Evolutionary conservation across 305 asterid species (phyloP).

Genomic region (Withania somnifera): DNA sequence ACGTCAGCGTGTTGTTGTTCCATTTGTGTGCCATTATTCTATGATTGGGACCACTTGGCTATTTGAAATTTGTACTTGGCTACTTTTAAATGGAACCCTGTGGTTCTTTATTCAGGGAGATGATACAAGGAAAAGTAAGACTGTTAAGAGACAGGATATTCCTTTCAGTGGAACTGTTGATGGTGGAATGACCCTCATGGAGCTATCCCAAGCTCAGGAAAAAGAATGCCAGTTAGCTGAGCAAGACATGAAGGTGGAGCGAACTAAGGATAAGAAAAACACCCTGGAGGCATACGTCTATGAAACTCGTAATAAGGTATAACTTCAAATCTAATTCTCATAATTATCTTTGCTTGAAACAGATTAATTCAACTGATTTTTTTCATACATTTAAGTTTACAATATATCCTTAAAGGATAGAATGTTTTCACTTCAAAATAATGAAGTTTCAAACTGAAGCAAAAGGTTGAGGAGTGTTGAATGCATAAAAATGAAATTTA

Average conservation of each 20-base stretch:
- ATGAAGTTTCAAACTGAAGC: not conserved
- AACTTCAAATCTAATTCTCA: constrained; percentile 3
- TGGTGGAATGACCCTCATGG: constrained; percentile 55
- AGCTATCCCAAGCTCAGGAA: constrained; percentile 56
- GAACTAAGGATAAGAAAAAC: constrained; percentile 90
- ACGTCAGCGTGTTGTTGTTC: not conserved
- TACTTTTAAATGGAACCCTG: not conserved
- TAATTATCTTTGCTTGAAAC: not conserved
- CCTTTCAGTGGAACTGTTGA: constrained; percentile 43
- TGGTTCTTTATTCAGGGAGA: constrained; percentile 39
- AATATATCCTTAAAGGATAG: not conserved
- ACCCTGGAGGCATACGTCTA: constrained; percentile 88
- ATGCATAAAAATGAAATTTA: not conserved
- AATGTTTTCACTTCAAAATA: not conserved
- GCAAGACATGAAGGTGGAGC: constrained; percentile 75
- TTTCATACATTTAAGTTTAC: not conserved
- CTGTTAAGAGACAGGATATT: constrained; percentile 52
- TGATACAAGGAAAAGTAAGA: constrained; percentile 46
- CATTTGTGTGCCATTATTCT: not conserved
- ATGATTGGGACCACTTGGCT: not conserved
- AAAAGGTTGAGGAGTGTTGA: not conserved
- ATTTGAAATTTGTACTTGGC: not conserved
- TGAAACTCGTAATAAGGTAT: constrained; percentile 88
- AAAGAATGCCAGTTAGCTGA: constrained; percentile 58
- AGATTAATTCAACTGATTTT: not conserved